phyloP scores from a whole-genome alignment of 2,329 filamentous ascomycete species.

The Chaetomium strumarium region DNA sequence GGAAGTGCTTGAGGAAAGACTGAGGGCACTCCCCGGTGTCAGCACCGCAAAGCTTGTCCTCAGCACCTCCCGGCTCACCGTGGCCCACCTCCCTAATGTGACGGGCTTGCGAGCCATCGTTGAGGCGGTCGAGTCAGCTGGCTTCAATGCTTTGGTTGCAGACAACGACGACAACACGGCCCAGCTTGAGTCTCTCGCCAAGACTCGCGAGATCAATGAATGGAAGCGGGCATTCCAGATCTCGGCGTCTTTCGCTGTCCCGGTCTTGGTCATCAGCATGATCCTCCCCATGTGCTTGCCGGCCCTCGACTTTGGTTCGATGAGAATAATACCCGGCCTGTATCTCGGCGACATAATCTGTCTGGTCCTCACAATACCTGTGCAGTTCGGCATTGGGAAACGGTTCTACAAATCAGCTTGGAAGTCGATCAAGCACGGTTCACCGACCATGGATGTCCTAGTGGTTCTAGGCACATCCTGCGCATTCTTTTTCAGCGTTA shows the following conservation, averaged over 20 bases:
- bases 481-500: slow-evolving; percentile 91
- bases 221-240: slow-evolving; percentile 78
- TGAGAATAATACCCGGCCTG: slow-evolving; percentile 64
- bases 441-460: slow-evolving; percentile 96
- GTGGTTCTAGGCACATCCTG: slow-evolving; percentile 90
- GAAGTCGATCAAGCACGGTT: slow-evolving; percentile 83
- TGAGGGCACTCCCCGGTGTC: slow-evolving; percentile 64
- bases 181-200: slow-evolving; percentile 89
- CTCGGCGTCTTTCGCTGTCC: slow-evolving; percentile 75
- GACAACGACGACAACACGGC: slow-evolving; percentile 95
- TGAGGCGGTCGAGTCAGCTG: slow-evolving; percentile 71
- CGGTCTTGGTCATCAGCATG: slow-evolving; percentile 92
- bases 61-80: slow-evolving; percentile 64
- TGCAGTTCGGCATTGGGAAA: slow-evolving; percentile 93
- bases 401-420: slow-evolving; percentile 92
- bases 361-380: slow-evolving; percentile 76
- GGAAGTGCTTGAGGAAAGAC: slow-evolving; percentile 60
- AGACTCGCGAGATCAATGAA: slow-evolving; percentile 92
- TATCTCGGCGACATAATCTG: slow-evolving; percentile 86
- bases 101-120: slow-evolving; percentile 79
- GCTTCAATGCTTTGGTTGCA: slow-evolving; percentile 82
- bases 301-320: slow-evolving; percentile 67
- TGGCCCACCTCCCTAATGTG: slow-evolving; percentile 65
- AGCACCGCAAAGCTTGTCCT: slow-evolving; percentile 68
- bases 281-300: slow-evolving; percentile 80